A percentile compares a stretch with the other conserved stretches of the same genome.
Conservation (phyloP, 306 rosid genomes). For the Myrica gale region DNA sequence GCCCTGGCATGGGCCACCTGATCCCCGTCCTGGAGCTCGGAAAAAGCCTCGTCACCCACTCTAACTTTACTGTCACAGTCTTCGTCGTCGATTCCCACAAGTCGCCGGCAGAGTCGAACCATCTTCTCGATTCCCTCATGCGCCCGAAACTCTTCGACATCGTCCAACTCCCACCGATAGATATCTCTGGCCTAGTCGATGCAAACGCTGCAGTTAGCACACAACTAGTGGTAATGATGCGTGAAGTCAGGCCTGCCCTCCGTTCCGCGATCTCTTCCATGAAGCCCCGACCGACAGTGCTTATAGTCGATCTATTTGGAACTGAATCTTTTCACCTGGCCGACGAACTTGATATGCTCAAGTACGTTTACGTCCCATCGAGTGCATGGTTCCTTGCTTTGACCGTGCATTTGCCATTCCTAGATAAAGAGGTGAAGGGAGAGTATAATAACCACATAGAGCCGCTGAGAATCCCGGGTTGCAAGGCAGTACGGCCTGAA, state of each 20-base stretch:
- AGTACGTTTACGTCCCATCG: conserved; percentile 15
- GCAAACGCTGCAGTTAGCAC: background rate
- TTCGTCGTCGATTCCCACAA: conserved; percentile 33
- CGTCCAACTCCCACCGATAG: conserved; percentile 30
- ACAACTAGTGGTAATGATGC: conserved; percentile 19
- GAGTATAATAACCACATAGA: conserved; percentile 36
- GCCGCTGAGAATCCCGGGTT: conserved; percentile 39
- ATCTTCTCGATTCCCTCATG: conserved; percentile 25
- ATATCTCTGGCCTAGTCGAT: conserved; percentile 18
- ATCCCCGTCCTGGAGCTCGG: conserved; percentile 50
- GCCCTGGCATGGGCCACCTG: conserved; percentile 61
- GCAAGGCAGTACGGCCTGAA: conserved; percentile 35
- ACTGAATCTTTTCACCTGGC: conserved; percentile 25
- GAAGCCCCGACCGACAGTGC: background rate
- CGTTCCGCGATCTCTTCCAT: conserved; percentile 7
- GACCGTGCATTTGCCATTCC: background rate
- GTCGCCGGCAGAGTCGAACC: conserved; percentile 28
- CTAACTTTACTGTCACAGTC: conserved; percentile 36
- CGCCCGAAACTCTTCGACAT: conserved; percentile 23
- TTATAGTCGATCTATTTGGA: conserved; percentile 32
- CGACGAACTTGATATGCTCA: conserved; percentile 15
- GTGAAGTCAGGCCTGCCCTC: background rate
- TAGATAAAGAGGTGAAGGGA: conserved; percentile 24
- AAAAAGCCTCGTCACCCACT: conserved; percentile 32
- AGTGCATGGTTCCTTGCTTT: conserved; percentile 30